Evolutionary conservation across 2,329 filamentous ascomycete genomes (phyloP).

Genomic region (Monosporascus sp.): DNA sequence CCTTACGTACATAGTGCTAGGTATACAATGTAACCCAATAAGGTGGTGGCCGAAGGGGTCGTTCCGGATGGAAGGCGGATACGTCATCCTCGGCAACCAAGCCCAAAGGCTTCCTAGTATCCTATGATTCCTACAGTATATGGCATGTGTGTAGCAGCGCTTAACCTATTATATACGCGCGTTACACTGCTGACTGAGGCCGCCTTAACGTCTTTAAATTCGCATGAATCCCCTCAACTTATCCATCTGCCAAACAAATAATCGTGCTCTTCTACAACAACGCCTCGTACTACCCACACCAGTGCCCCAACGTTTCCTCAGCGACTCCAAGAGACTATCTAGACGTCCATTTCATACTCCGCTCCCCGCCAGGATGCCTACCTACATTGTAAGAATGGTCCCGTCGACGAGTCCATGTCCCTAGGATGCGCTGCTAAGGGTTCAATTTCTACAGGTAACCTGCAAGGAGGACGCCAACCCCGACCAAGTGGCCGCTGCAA

Average conservation of each 20-base stretch:
- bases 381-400: slow-evolving; percentile 44
- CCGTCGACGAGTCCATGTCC: slow-evolving; percentile 9
- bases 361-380: slow-evolving; percentile 40
- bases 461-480: slow-evolving; percentile 64
- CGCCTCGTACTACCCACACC: not conserved
- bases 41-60: too few relatives aligned
- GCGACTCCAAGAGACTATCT: not conserved
- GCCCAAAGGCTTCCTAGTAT: not conserved
- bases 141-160: too few relatives aligned
- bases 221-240: slow-evolving; percentile 7
- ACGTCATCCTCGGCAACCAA: not conserved
- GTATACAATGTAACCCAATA: too few relatives aligned
- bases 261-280: slow-evolving; percentile 2
- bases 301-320: not conserved
- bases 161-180: too few relatives aligned
- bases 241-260: slow-evolving; percentile 4
- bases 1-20: too few relatives aligned
- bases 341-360: slow-evolving; percentile 9
- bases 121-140: too few relatives aligned
- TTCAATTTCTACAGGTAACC: slow-evolving; percentile 59
- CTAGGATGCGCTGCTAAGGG: slow-evolving; percentile 4
- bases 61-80: not conserved
- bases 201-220: not conserved
- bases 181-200: not conserved
- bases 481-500: slow-evolving; percentile 65